Evolutionary conservation across 164 flowering plant genomes (phyloP).

Genomic region (Magnolia officinalis): DNA sequence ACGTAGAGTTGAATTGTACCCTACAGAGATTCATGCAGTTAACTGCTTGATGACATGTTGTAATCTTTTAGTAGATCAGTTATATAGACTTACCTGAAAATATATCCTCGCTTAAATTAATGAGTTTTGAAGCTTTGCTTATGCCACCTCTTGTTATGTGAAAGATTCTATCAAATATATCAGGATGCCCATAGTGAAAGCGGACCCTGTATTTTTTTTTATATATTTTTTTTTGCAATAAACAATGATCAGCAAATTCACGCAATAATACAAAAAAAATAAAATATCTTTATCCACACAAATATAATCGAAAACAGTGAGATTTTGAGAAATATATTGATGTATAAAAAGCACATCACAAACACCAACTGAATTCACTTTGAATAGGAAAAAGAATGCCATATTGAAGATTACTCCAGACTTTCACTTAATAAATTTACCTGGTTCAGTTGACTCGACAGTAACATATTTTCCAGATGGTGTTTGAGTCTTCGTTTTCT

Average conservation of each 20-base stretch:
- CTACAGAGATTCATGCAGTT: conserved; percentile 31
- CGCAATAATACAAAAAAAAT: not conserved
- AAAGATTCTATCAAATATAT: conserved; percentile 39
- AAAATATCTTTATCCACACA: not conserved
- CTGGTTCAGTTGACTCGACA: not conserved
- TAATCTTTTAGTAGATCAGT: not conserved
- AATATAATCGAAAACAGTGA: not conserved
- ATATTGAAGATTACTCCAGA: not conserved
- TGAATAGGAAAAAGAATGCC: not conserved
- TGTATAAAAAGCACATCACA: not conserved
- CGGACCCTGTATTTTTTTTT: conserved; percentile 25
- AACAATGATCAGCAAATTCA: conserved; percentile 4
- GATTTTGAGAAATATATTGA: not conserved
- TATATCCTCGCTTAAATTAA: conserved; percentile 41
- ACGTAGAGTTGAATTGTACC: conserved; percentile 85
- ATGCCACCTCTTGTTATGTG: conserved; percentile 44
- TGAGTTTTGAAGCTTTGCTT: conserved; percentile 40
- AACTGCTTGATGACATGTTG: not conserved
- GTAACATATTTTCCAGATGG: not conserved
- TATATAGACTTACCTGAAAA: conserved; percentile 32
- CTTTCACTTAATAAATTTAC: not conserved
- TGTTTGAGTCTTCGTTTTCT: not conserved
- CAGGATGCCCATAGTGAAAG: conserved; percentile 50
- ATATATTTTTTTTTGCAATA: not conserved
- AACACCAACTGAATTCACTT: not conserved